Evolutionary conservation across 305 asterid species (phyloP).

Genomic region (Fraxinus dipetala): DNA sequence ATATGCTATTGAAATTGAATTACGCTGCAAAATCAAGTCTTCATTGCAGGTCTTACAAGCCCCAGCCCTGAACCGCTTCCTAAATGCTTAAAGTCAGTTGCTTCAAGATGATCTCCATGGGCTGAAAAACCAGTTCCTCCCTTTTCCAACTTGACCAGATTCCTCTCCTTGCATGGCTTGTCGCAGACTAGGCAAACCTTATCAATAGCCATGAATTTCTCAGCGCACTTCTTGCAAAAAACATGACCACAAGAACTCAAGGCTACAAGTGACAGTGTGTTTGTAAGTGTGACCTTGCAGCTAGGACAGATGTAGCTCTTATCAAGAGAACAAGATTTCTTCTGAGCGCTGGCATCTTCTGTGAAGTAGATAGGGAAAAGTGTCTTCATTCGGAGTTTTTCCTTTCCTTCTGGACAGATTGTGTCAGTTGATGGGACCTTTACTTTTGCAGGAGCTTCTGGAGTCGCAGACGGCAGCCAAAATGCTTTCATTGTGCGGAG

Average conservation of each 20-base stretch:
- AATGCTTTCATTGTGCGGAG: constrained; percentile 94
- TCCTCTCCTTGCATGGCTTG: constrained; percentile 74
- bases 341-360: constrained; percentile 17
- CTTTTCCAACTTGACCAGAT: constrained; percentile 61
- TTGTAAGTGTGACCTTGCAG: constrained; percentile 85
- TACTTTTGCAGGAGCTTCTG: constrained; percentile 76
- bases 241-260: constrained; percentile 80
- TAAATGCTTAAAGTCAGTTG: constrained; percentile 68
- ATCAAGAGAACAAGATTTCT: constrained; percentile 53
- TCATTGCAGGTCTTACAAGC: constrained; percentile 77
- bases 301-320: constrained; percentile 78
- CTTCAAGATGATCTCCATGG: constrained; percentile 87
- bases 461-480: constrained; percentile 97
- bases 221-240: constrained; percentile 91
- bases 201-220: constrained; percentile 66
- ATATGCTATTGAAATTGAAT: background rate
- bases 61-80: constrained; percentile 98
- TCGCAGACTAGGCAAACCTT: constrained; percentile 80
- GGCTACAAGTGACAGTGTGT: constrained; percentile 59
- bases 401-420: constrained; percentile 80
- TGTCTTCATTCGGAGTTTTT: constrained; percentile 73
- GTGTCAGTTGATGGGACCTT: constrained; percentile 64
- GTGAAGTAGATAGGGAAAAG: constrained; percentile 59
- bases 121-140: constrained; percentile 97
- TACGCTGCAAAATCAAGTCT: constrained; percentile 46